Evolutionary conservation across 345 rosid species (phyloP), one percentile per base, ranked within the genome.

Genomic region (Zanthoxylum bungeanum): DNA sequence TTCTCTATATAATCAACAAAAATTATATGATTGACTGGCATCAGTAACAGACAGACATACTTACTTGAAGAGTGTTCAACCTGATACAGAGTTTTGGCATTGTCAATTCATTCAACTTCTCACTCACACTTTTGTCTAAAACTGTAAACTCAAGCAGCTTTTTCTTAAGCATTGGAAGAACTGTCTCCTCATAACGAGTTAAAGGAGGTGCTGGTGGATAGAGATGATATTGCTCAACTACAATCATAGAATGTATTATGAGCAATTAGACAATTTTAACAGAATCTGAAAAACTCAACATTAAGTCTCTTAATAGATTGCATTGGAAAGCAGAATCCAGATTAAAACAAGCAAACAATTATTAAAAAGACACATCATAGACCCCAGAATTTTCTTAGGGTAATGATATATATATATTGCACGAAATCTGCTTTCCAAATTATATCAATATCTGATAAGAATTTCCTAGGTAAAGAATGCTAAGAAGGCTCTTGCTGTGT

Each of bases 1-100:
- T 65, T 30, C 21, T 31, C 10, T 2, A 65, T 19, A 0, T 24
- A 28, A 50, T 17, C 40, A 66, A 40, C 5, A 57, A 31, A 19
- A 40, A 57, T 39, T 25, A 16, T 19, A 76, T 39, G 30, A 52
- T 33, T 28, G 12, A 42, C 34, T 19, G 39, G 24, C 37, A 68
- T 42, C 31, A 59, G 42, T 10, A 61, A 62, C 44, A n/a, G 22
- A 56, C 8, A 46, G 40, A 60, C 10, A 50, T 40, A 73, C 86
- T 81, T 81, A 95, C 99, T 73, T 88, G 89, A 81, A 95, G 92
- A 64, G 99, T 92, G 78, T 92, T 92, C 79, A 90, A 80, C 78
- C 90, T 87, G 76, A 95, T 80, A 78, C 99, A 90, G 74, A 92
- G 92, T 80, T 88, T 95, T 14, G 96, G 73, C 75, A 87, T 76